phyloP scores from a whole-genome alignment of 2,329 filamentous ascomycete genomes.

The Colletotrichum sublineola region DNA sequence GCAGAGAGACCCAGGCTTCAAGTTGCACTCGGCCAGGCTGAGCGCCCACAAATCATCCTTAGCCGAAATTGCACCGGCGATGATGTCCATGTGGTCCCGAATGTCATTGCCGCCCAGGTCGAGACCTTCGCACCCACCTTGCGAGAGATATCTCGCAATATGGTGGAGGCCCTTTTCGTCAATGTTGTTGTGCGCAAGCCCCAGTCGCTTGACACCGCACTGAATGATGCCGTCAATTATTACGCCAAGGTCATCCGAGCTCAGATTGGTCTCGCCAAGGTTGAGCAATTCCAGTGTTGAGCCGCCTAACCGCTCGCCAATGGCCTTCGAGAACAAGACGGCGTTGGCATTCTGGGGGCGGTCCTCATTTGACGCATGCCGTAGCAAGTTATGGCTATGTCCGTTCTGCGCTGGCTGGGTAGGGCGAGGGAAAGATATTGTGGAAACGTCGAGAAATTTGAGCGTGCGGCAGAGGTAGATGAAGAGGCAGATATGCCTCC shows the following conservation, averaged over 20 bases:
- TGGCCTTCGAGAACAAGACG: constrained; percentile 76
- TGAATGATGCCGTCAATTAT: constrained; percentile 87
- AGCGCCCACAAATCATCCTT: constrained; percentile 80
- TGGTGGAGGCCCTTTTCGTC: constrained; percentile 80
- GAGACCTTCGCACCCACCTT: constrained; percentile 85
- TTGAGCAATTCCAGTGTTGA: constrained; percentile 84
- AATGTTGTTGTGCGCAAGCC: constrained; percentile 85
- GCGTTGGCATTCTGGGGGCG: constrained; percentile 54
- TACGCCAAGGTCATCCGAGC: constrained; percentile 76
- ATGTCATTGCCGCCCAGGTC: constrained; percentile 90
- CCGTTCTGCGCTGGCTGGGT: constrained; percentile 42
- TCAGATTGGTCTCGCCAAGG: constrained; percentile 83
- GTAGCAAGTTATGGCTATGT: constrained; percentile 47
- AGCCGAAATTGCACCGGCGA: constrained; percentile 66
- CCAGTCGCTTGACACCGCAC: constrained; percentile 82
- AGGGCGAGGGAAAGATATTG: constrained; percentile 78
- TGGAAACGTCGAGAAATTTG: constrained; percentile 87
- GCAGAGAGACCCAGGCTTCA: constrained; percentile 79
- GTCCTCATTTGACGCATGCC: constrained; percentile 46
- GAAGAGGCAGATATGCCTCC: constrained; percentile 92
- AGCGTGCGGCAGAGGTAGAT: constrained; percentile 90
- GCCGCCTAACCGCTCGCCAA: constrained; percentile 83
- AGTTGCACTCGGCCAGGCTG: constrained; percentile 86
- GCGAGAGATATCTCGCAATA: constrained; percentile 80
- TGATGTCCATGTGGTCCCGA: constrained; percentile 64